Evolutionary conservation across 2,329 filamentous ascomycete species (phyloP).

Genomic region (Alternaria brassicae): DNA sequence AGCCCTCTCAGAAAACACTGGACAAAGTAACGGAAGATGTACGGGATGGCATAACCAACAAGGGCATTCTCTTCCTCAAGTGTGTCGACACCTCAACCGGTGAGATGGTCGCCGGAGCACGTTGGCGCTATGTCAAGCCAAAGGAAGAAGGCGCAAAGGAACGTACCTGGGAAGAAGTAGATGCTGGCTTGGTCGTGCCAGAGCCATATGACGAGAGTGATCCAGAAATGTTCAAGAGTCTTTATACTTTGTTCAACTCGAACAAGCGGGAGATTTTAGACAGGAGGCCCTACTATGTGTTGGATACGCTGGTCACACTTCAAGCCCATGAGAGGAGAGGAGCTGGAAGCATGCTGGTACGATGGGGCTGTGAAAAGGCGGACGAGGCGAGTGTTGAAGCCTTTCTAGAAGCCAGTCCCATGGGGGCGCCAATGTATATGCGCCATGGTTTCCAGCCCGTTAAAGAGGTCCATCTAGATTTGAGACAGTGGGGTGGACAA

Average conservation of each 20-base stretch:
- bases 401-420: conserved; percentile 44
- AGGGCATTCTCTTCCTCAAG: conserved; percentile 39
- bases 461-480: conserved; percentile 38
- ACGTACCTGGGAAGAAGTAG: conserved; percentile 40
- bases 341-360: conserved; percentile 42
- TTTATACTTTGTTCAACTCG: conserved; percentile 32
- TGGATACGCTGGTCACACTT: conserved; percentile 45
- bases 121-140: conserved; percentile 38
- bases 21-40: conserved; percentile 30
- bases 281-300: conserved; percentile 31
- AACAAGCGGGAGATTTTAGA: conserved; percentile 38
- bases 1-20: conserved; percentile 37
- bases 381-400: conserved; percentile 41
- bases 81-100: conserved; percentile 36
- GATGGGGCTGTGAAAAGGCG: conserved; percentile 42
- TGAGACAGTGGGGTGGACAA: conserved; percentile 38
- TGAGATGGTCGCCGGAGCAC: conserved; percentile 40
- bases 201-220: conserved; percentile 43
- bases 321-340: conserved; percentile 41
- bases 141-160: conserved; percentile 21
- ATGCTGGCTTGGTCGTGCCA: conserved; percentile 26
- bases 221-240: conserved; percentile 24
- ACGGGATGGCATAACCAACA: conserved; percentile 31
- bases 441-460: conserved; percentile 41
- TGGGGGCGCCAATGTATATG: conserved; percentile 46